Base-by-base conservation (phyloP, 2,329 filamentous ascomycete species). In the Penicillium sp. region DNA sequence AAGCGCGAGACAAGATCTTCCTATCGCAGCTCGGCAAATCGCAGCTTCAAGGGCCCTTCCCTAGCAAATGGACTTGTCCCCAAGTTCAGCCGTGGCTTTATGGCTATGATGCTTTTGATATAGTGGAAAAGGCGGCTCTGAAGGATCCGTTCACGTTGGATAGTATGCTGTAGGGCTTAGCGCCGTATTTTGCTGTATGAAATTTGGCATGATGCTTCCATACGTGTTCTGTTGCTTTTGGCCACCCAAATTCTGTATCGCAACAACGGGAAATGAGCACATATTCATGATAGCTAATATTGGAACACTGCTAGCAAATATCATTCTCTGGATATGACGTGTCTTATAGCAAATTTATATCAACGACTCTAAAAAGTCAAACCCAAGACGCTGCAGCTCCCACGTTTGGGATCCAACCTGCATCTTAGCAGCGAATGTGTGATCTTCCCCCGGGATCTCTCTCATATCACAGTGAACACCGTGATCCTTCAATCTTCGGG, bases 41-140 rank as follows among this genome's bases (percentile, higher is more conserved):
- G n/a, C 18, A 81, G 50, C 69, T 81, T 11, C 3, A 72, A 77
- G 38, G 79, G 76, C 1, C 78, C 81, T 89, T 88, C 61, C 86
- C 86, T 0, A 85, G 82, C 69, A 75, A 85, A 47, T 85, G 85
- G 79, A 84, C 81, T 2, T 87, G 85, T 65, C 84, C 84, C 0
- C 74, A 82, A 34, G 80, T 85, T 0, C 85, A 88, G 68, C 80
- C 81, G 0, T 88, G 85, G 82, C 60, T 89, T 45, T 89, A 84
- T 61, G 83, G 85, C 0, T 88, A 88, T 59, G 82, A 88, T 70
- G 83, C 84, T 4, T 79, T 81, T 56, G 72, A 74, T 29, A 84
- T 86, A 63, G 82, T 80, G 1, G 77, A 82, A 51, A 72, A 75
- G 13, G 74, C 67, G 1, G 67, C 73, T 18, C 10, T 38, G 35